Percentiles rank a stretch among this genome's conserved stretches.
Conservation (phyloP, 1,139 yeast genomes). For the Blastobotrys persicus region DNA sequence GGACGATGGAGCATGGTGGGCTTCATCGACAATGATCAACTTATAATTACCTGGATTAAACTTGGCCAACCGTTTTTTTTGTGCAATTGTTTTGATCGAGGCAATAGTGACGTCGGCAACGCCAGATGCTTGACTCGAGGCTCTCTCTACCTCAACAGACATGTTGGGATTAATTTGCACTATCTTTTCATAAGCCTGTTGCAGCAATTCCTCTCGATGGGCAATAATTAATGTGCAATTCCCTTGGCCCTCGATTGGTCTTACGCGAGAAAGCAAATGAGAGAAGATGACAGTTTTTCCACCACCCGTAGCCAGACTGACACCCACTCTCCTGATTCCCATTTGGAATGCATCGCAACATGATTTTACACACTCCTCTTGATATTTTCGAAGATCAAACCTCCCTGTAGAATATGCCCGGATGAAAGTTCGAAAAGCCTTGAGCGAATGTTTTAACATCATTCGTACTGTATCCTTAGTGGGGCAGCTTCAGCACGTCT, state of each 20-base stretch:
- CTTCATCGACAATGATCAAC: constrained; percentile 82
- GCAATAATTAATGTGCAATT: constrained; percentile 65
- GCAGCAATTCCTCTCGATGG: constrained; percentile 75
- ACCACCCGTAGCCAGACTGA: constrained; percentile 90
- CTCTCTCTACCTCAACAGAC: constrained; percentile 73
- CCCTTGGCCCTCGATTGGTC: constrained; percentile 42
- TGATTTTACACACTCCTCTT: constrained; percentile 61
- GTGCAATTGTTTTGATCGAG: constrained; percentile 65
- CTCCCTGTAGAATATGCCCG: not conserved
- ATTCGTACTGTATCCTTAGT: too few species aligned
- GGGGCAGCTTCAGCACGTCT: too few species aligned
- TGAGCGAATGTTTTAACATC: not conserved
- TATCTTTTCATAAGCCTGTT: constrained; percentile 63
- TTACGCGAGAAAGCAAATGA: constrained; percentile 53
- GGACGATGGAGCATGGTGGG: constrained; percentile 84
- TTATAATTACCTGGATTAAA: constrained; percentile 62
- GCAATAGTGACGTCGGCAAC: constrained; percentile 70
- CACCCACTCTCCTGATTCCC: constrained; percentile 64
- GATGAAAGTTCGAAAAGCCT: not conserved
- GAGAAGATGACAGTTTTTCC: constrained; percentile 90
- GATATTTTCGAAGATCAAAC: constrained; percentile 56
- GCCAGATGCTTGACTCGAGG: constrained; percentile 42
- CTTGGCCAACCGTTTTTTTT: constrained; percentile 47
- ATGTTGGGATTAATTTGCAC: constrained; percentile 48
- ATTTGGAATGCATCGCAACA: constrained; percentile 50